These are phyloP conservation scores for Melocanna baccifera DNA, from an alignment of 176 grass and related monocot species.

Conservation along the genomic window DNA sequence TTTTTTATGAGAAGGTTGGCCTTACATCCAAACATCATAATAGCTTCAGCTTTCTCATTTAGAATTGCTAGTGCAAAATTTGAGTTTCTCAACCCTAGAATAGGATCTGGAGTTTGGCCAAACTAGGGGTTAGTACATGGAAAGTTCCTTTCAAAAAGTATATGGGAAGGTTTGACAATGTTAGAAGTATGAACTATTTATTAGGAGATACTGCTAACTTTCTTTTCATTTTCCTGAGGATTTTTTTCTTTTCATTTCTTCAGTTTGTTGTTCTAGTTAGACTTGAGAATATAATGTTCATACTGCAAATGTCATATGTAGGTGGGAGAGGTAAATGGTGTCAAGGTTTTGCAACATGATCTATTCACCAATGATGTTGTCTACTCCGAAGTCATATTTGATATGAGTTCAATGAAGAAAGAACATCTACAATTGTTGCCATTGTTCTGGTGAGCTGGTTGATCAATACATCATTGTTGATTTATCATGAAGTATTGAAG, in stretches of 20 bases:
- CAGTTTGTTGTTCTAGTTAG: conserved; percentile 22
- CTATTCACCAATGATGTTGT: conserved; percentile 97
- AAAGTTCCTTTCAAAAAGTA: neutral
- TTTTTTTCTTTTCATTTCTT: neutral
- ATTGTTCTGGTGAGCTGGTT: conserved; percentile 78
- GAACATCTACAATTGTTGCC: conserved; percentile 87
- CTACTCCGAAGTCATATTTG: conserved; percentile 92
- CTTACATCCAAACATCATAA: neutral
- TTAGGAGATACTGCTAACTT: neutral
- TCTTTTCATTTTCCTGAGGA: conserved; percentile 16
- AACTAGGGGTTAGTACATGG: neutral
- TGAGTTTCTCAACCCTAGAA: neutral
- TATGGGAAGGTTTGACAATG: neutral
- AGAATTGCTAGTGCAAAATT: neutral
- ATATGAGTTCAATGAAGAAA: conserved; percentile 90
- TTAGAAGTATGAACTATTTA: neutral
- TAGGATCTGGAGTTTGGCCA: neutral
- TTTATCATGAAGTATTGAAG: neutral
- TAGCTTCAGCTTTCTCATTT: neutral
- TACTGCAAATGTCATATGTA: conserved; percentile 29
- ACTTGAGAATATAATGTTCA: neutral
- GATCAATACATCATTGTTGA: conserved; percentile 23
- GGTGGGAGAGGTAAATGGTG: conserved; percentile 89
- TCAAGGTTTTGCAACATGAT: conserved; percentile 96
- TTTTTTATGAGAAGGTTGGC: neutral